Base-by-base conservation (phyloP, 805 yeast genomes). In the Teunomyces lycoperdinae region DNA sequence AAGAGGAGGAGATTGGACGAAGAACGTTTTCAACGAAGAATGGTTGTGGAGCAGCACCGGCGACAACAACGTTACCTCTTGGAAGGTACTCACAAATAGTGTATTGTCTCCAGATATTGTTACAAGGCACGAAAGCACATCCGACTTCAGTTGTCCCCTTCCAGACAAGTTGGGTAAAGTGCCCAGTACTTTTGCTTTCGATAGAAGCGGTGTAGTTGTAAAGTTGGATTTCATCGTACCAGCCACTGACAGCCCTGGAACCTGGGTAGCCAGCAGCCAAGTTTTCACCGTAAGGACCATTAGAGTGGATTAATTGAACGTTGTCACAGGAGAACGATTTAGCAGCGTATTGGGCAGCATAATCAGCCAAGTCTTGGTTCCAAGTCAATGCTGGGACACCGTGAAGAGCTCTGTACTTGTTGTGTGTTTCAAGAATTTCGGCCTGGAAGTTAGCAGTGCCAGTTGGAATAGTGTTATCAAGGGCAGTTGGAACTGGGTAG, bases 111-210 rank as follows among this genome's bases (percentile, higher is more conserved):
- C 81, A 79, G 31, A 58, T 66, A 48, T 66, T 67, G 58, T 65
- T 58, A 64, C 85, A 81, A 43, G 61, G 50, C 35, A 78, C 76
- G 50, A 61, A 63, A 45, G 81, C 89, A 73, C 95, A 87, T 43
- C 94, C 95, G 14, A 87, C 65, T 54, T 78, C 66, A 7, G 79
- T 67, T 35, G 86, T 69, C 6, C 74, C 57, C 52, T 78, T 78
- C 95, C 95, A 87, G 24, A 87, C 78, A 30, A 85, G 60, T 67
- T 87, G 92, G 11, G 92, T 85, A 71, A 87, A 87, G 62, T 87
- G 95, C 47, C 92, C 92, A 39, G 90, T 81, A 9, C 67, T 73
- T 47, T 67, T 72, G 47, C 74, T 74, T 55, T 67, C 72, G 48
- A 80, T 83, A 27, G 83, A 80, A 44, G 77, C 65, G 42, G 66